A percentile compares a stretch with the other conserved stretches of the same genome.
phyloP scores from a whole-genome alignment of 169 alveolate genomes.

The Cryptosporidium sp. region DNA sequence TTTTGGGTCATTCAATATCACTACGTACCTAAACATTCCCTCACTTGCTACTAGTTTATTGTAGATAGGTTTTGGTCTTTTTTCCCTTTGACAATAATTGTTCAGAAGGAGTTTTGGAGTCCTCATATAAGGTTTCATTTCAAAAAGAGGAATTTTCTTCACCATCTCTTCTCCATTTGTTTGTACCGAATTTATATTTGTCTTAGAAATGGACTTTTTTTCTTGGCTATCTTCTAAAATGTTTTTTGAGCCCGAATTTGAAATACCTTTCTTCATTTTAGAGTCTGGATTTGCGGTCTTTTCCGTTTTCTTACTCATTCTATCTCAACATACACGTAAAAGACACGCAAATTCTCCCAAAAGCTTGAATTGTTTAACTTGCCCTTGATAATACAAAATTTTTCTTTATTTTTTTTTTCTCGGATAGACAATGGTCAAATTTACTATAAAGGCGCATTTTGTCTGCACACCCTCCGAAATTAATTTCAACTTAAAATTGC shows the following conservation, averaged over 20 bases:
- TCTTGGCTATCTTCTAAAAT: background rate
- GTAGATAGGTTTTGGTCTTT: slow-evolving; percentile 60
- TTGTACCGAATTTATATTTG: background rate
- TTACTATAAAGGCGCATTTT: slow-evolving; percentile 7
- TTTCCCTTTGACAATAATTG: slow-evolving; percentile 53
- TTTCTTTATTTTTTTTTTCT: background rate
- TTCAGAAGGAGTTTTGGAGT: slow-evolving; percentile 51
- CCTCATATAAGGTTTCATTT: slow-evolving; percentile 73
- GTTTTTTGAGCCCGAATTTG: background rate
- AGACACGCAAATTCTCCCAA: background rate
- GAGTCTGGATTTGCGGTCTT: background rate
- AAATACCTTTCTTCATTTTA: background rate
- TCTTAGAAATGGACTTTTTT: background rate
- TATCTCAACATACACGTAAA: background rate
- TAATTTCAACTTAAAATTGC: background rate
- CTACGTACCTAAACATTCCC: slow-evolving; percentile 41
- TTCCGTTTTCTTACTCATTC: background rate
- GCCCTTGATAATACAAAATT: background rate
- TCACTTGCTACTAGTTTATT: background rate
- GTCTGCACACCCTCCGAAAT: background rate
- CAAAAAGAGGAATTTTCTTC: slow-evolving; percentile 36
- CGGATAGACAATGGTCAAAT: background rate
- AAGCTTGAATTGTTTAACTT: background rate
- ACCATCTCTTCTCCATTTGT: background rate
- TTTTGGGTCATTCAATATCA: slow-evolving; percentile 58